Conservation (phyloP, 2,329 filamentous ascomycete species). For the Talaromyces atroroseus region DNA sequence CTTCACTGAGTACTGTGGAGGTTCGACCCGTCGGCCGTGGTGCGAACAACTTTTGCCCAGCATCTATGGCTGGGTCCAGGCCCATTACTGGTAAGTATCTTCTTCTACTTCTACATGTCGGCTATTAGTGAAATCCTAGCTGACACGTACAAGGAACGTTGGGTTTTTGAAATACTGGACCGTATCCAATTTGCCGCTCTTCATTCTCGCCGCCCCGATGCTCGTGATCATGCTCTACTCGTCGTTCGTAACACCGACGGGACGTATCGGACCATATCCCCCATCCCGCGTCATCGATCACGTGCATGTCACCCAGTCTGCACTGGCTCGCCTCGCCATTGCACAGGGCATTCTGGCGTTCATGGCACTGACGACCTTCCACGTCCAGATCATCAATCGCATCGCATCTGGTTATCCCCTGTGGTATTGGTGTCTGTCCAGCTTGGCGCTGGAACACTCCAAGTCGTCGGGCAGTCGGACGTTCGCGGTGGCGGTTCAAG, state of each 20-base stretch:
- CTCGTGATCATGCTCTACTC: constrained; percentile 63
- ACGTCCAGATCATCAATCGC: constrained; percentile 89
- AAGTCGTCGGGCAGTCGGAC: constrained; percentile 14
- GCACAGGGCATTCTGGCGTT: constrained; percentile 67
- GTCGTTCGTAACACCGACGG: constrained; percentile 42
- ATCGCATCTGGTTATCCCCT: constrained; percentile 82
- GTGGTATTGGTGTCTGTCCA: constrained; percentile 80
- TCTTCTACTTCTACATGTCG: neutral
- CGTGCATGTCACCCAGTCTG: constrained; percentile 14
- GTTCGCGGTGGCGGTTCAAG: constrained; percentile 48
- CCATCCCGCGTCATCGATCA: neutral
- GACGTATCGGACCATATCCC: constrained; percentile 2
- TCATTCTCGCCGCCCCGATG: constrained; percentile 75
- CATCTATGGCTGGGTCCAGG: constrained; percentile 87
- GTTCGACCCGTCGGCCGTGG: constrained; percentile 57
- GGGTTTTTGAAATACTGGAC: constrained; percentile 92
- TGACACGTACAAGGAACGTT: constrained; percentile 61
- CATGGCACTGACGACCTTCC: constrained; percentile 72
- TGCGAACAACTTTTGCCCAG: constrained; percentile 69
- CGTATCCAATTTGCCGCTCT: constrained; percentile 75
- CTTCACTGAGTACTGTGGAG: constrained; percentile 64
- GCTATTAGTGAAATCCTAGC: neutral
- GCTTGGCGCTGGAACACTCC: constrained; percentile 21
- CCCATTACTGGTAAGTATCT: constrained; percentile 72
- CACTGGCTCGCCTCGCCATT: constrained; percentile 56